Percentiles rank a stretch among this genome's conserved stretches.
Evolutionary conservation across 306 rosid genomes (phyloP).

Genomic region (Cicer yamashitae): DNA sequence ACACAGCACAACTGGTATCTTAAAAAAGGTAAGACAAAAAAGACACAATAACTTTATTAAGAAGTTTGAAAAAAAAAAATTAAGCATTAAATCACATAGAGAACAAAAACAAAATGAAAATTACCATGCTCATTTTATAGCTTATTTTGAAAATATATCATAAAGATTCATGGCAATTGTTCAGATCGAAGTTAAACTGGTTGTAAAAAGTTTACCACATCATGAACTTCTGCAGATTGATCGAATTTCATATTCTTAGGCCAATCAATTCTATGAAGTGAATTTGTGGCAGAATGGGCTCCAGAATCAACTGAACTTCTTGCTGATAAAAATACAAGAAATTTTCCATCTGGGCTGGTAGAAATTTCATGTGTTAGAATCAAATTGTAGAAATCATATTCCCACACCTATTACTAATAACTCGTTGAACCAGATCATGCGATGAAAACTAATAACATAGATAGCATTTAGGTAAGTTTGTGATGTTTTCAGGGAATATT

Average conservation of each 20-base stretch:
- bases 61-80: conserved; percentile 6
- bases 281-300: conserved; percentile 84
- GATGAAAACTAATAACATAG: background rate
- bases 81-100: background rate
- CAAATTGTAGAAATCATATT: conserved; percentile 34
- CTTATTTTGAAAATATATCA: conserved; percentile 19
- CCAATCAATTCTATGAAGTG: conserved; percentile 96
- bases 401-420: conserved; percentile 27
- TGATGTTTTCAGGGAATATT: conserved; percentile 26
- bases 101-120: conserved; percentile 21
- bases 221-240: conserved; percentile 60
- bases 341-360: conserved; percentile 92
- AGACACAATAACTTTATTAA: conserved; percentile 4
- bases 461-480: conserved; percentile 13
- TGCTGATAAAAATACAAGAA: conserved; percentile 82
- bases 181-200: conserved; percentile 35
- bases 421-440: conserved; percentile 31
- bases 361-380: conserved; percentile 43
- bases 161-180: conserved; percentile 30
- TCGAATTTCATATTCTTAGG: conserved; percentile 52
- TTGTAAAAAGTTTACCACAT: conserved; percentile 64
- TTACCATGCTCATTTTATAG: conserved; percentile 9
- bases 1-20: conserved; percentile 83
- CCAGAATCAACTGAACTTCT: conserved; percentile 87
- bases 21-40: conserved; percentile 36